Conservation (phyloP, 83 land plant genomes). For the Larix sibirica region DNA sequence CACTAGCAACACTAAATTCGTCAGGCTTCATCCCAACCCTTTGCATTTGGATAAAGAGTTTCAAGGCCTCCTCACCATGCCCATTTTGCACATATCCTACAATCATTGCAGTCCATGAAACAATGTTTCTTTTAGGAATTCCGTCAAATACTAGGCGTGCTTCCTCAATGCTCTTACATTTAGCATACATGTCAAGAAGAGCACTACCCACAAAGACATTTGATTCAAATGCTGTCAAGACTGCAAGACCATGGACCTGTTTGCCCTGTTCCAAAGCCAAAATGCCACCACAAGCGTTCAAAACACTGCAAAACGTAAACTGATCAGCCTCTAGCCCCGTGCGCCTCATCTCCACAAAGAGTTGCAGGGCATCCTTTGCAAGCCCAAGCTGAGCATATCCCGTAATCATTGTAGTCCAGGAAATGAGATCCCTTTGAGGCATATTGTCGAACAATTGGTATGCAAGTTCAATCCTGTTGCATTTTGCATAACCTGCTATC, state of each 20-base stretch:
- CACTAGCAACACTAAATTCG: not conserved
- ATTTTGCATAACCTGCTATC: constrained; percentile 2
- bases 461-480: constrained; percentile 19
- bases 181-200: constrained; percentile 15
- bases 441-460: constrained; percentile 17
- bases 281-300: not conserved
- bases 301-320: not conserved
- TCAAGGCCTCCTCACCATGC: too few relatives aligned
- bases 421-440: constrained; percentile 1
- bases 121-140: not conserved
- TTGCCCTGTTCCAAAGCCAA: not conserved
- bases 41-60: constrained; percentile 17
- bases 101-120: constrained; percentile 10
- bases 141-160: constrained; percentile 18
- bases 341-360: not conserved
- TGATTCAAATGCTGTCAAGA: not conserved
- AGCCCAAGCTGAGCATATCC: not conserved
- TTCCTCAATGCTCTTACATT: constrained; percentile 9
- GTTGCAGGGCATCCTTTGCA: not conserved
- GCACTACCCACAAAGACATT: constrained; percentile 7
- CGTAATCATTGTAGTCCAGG: not conserved
- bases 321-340: not conserved
- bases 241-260: not conserved
- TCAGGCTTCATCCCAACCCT: not conserved
- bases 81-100: not conserved